phyloP scores from a whole-genome alignment of 148 eudicot genomes.

The Vaccinium darrowii region DNA sequence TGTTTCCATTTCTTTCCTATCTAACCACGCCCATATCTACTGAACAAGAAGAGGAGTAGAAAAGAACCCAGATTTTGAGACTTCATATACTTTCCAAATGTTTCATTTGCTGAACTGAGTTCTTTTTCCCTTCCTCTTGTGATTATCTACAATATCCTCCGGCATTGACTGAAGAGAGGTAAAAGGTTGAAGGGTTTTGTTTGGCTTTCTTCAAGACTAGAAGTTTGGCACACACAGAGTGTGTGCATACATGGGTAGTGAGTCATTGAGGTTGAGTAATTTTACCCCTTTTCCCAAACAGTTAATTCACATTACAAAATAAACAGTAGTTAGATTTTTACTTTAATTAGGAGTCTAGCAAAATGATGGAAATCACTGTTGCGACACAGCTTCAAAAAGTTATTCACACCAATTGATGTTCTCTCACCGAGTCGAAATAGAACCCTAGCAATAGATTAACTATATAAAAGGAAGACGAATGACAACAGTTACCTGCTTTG shows the following conservation, averaged over 20 bases:
- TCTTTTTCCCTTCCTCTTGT: neutral
- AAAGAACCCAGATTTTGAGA: neutral
- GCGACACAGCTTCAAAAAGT: too few species aligned
- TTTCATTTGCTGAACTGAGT: neutral
- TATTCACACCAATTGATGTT: too few species aligned
- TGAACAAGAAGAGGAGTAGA: neutral
- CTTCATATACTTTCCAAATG: neutral
- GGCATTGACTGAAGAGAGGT: neutral
- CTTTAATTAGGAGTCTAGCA: too few species aligned
- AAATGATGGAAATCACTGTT: too few species aligned
- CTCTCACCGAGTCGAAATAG: neutral
- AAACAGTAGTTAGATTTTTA: too few species aligned
- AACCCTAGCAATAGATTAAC: neutral
- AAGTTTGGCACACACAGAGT: too few species aligned
- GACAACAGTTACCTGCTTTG: constrained; percentile 62
- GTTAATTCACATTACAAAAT: too few species aligned
- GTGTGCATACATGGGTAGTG: too few species aligned
- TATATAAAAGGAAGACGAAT: neutral
- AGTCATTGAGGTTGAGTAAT: too few species aligned
- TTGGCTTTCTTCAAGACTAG: neutral
- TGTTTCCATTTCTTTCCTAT: neutral
- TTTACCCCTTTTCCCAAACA: too few species aligned
- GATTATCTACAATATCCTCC: neutral
- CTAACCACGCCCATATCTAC: neutral
- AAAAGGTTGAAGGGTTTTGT: neutral